These are phyloP conservation scores for Candida buenavistaensis DNA, from an alignment of 1,139 yeast species.

Conservation along the genomic window DNA sequence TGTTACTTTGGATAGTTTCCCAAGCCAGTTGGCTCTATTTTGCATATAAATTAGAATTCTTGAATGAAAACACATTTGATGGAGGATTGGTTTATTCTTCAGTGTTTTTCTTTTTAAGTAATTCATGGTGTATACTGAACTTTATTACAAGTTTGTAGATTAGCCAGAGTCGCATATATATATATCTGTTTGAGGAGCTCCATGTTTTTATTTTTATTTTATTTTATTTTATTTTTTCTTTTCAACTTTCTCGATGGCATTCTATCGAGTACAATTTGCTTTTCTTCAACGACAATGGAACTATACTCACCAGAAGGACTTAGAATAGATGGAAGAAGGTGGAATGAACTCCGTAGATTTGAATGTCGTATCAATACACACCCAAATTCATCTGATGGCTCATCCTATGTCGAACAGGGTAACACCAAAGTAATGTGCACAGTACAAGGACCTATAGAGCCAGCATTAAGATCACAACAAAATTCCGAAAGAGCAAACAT, in stretches of 20 bases:
- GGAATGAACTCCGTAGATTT: constrained; percentile 87
- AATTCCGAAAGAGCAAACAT: constrained; percentile 53
- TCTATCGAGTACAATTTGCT: no score
- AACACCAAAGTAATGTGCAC: constrained; percentile 84
- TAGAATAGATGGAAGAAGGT: constrained; percentile 88
- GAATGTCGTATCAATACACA: constrained; percentile 84
- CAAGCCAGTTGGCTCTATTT: constrained; percentile 79
- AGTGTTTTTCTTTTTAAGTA: constrained; percentile 64
- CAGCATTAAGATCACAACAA: constrained; percentile 51
- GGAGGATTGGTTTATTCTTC: constrained; percentile 62
- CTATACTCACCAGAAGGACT: constrained; percentile 93
- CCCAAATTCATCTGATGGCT: constrained; percentile 87
- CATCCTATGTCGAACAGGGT: constrained; percentile 90
- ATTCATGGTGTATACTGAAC: constrained; percentile 61
- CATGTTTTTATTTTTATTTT: no score
- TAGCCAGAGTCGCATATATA: background rate
- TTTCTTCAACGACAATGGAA: constrained; percentile 41
- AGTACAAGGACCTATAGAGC: constrained; percentile 91
- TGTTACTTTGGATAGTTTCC: constrained; percentile 61
- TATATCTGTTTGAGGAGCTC: background rate
- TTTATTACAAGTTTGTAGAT: constrained; percentile 47
- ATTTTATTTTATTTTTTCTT: constrained; percentile 1
- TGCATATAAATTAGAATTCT: constrained; percentile 81
- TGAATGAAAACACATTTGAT: constrained; percentile 68
- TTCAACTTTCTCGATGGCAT: constrained; percentile 1